Conservation (phyloP, 768 basidiomycete genomes). For the Asterophora parasitica region DNA sequence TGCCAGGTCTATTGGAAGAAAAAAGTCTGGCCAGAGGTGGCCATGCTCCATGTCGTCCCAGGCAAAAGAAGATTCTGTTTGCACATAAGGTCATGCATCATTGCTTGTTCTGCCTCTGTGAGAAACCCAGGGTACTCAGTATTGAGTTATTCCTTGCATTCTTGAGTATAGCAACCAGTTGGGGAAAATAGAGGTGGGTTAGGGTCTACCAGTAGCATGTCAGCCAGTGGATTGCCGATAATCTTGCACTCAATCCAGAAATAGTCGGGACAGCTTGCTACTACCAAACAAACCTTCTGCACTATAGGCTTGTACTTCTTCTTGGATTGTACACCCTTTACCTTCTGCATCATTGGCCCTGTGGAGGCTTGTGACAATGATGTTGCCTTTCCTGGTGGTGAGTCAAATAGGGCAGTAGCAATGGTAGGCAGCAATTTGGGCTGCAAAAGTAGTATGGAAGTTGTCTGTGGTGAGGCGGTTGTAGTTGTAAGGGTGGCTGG, state of each 20-base stretch:
- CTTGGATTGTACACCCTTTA: background rate
- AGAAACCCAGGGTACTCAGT: conserved; percentile 24
- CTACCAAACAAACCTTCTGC: conserved; percentile 15
- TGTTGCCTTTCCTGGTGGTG: too few relatives aligned
- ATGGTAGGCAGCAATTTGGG: too few relatives aligned
- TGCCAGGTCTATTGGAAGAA: background rate
- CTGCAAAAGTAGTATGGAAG: too few relatives aligned
- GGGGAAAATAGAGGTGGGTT: conserved; percentile 13
- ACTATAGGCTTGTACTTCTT: conserved; percentile 19
- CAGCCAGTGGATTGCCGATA: conserved; percentile 14
- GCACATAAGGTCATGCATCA: too few relatives aligned
- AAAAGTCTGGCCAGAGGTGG: too few relatives aligned
- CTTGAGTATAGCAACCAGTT: conserved; percentile 19
- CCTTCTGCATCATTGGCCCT: too few relatives aligned
- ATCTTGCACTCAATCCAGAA: conserved; percentile 19
- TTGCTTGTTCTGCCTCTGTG: conserved; percentile 4
- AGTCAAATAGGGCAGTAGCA: too few relatives aligned
- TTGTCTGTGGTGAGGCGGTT: too few relatives aligned
- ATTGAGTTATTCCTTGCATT: conserved; percentile 14
- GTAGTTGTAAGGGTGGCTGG: too few relatives aligned
- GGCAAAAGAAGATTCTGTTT: too few relatives aligned
- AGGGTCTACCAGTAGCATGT: conserved; percentile 8
- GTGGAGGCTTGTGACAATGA: too few relatives aligned
- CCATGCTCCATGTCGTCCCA: too few relatives aligned
- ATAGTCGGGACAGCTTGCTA: conserved; percentile 12